A percentile compares a stretch with the other conserved stretches of the same genome.
These are phyloP conservation scores for Microbotryum scabiosae DNA, from an alignment of 1,284 basidiomycete genomes.

Conservation along the genomic window DNA sequence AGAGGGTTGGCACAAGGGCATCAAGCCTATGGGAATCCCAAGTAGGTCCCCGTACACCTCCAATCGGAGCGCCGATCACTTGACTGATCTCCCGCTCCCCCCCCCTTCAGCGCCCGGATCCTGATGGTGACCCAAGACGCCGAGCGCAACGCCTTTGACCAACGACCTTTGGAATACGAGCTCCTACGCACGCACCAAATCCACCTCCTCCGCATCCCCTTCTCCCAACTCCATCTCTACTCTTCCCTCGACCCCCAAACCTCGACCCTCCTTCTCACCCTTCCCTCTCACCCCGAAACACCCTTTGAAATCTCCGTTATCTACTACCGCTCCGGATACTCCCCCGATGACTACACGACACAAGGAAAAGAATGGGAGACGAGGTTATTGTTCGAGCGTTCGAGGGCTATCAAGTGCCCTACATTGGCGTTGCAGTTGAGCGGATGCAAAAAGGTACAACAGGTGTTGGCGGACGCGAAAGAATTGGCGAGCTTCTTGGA, in stretches of 20 bases:
- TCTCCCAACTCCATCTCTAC: constrained; percentile 52
- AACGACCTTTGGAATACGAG: constrained; percentile 78
- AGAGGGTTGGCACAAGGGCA: constrained; percentile 73
- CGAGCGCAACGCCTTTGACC: constrained; percentile 96
- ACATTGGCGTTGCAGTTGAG: constrained; percentile 83
- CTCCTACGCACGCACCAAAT: constrained; percentile 66
- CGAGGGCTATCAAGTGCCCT: constrained; percentile 85
- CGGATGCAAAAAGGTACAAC: constrained; percentile 92
- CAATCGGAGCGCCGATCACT: too few relatives aligned
- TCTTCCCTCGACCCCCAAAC: constrained; percentile 19
- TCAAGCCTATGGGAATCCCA: constrained; percentile 52
- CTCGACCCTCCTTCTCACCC: constrained; percentile 7
- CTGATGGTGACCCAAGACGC: constrained; percentile 81
- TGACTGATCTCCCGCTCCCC: not conserved
- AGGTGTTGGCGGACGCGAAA: constrained; percentile 67
- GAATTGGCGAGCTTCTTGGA: constrained; percentile 59
- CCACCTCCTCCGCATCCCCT: constrained; percentile 62
- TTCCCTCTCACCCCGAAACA: not conserved
- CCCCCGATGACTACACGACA: constrained; percentile 68
- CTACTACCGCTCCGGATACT: constrained; percentile 83
- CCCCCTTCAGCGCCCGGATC: constrained; percentile 52
- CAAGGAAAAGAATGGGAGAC: constrained; percentile 53
- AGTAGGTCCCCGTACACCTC: too few relatives aligned
- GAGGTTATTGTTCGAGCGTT: constrained; percentile 67
- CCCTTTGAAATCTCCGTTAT: constrained; percentile 65